phyloP scores from a whole-genome alignment of 2,329 filamentous ascomycete species.

The Fusarium anguioides region DNA sequence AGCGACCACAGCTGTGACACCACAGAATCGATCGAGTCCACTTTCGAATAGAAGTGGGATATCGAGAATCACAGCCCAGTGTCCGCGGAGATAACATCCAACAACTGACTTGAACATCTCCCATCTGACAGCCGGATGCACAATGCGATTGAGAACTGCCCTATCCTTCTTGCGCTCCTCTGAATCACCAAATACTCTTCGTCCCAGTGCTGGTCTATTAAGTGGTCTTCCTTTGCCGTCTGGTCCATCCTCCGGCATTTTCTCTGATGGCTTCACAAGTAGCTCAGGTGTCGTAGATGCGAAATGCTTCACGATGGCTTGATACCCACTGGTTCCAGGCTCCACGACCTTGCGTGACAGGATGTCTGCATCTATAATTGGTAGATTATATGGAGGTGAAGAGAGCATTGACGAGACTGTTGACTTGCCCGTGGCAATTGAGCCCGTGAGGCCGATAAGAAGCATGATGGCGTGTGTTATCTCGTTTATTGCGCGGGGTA shows the following conservation, averaged over 20 bases:
- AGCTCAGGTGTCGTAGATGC: slow-evolving; percentile 85
- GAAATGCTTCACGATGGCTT: slow-evolving; percentile 85
- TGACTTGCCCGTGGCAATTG: slow-evolving; percentile 97
- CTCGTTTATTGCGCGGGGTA: background rate
- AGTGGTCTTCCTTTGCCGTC: slow-evolving; percentile 76
- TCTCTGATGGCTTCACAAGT: slow-evolving; percentile 69
- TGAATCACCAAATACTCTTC: slow-evolving; percentile 84
- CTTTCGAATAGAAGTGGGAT: slow-evolving; percentile 93
- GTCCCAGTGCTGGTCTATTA: slow-evolving; percentile 86
- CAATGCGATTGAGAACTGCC: slow-evolving; percentile 84
- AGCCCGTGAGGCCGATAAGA: slow-evolving; percentile 94
- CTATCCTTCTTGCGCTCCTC: slow-evolving; percentile 78
- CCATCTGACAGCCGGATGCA: slow-evolving; percentile 87
- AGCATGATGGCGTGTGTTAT: slow-evolving; percentile 69
- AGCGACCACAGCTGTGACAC: slow-evolving; percentile 86
- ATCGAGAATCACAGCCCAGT: slow-evolving; percentile 92
- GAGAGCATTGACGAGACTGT: slow-evolving; percentile 89
- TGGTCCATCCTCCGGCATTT: slow-evolving; percentile 65
- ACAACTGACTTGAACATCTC: slow-evolving; percentile 83
- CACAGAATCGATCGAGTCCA: slow-evolving; percentile 85
- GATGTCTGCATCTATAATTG: slow-evolving; percentile 93
- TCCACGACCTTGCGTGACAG: slow-evolving; percentile 94
- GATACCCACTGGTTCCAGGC: slow-evolving; percentile 87
- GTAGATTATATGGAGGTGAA: slow-evolving; percentile 82
- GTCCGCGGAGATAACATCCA: slow-evolving; percentile 76